Evolutionary conservation across 345 rosid species (phyloP).

Genomic region (Ceriops tagal): DNA sequence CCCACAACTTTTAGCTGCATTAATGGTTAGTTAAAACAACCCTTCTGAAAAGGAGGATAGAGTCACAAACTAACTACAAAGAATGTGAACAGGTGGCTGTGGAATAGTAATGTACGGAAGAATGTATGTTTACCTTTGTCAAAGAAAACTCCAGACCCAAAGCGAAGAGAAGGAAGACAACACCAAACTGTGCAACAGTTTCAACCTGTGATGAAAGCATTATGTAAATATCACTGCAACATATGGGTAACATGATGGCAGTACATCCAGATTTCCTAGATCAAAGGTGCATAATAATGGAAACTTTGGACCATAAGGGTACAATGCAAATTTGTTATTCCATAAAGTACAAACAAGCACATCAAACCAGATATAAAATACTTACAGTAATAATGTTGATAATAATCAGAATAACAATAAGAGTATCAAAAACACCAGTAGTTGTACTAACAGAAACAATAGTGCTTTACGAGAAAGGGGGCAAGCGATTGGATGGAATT

Average conservation of each 20-base stretch:
- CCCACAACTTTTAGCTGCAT: constrained; percentile 94
- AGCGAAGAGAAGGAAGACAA: constrained; percentile 98
- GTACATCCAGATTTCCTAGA: not conserved
- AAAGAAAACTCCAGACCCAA: constrained; percentile 95
- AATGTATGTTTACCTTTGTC: constrained; percentile 62
- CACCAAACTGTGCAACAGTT: constrained; percentile 97
- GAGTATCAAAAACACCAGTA: too few species aligned
- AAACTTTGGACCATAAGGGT: too few species aligned
- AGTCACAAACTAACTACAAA: not conserved
- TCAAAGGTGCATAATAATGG: not conserved
- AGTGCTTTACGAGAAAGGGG: too few species aligned
- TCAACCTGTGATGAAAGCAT: constrained; percentile 56
- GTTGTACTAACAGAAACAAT: too few species aligned
- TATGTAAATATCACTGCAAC: constrained; percentile 4
- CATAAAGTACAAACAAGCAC: too few species aligned
- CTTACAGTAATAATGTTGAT: too few species aligned
- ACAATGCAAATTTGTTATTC: too few species aligned
- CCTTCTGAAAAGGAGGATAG: constrained; percentile 7
- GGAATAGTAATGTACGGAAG: not conserved
- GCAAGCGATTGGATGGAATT: too few species aligned
- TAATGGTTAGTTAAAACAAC: constrained; percentile 23
- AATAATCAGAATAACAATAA: too few species aligned
- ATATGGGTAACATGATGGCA: too few species aligned
- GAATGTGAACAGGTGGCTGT: constrained; percentile 2
- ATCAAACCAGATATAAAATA: too few species aligned